Conservation (phyloP, 345 rosid genomes). For the Mangifera indica region DNA sequence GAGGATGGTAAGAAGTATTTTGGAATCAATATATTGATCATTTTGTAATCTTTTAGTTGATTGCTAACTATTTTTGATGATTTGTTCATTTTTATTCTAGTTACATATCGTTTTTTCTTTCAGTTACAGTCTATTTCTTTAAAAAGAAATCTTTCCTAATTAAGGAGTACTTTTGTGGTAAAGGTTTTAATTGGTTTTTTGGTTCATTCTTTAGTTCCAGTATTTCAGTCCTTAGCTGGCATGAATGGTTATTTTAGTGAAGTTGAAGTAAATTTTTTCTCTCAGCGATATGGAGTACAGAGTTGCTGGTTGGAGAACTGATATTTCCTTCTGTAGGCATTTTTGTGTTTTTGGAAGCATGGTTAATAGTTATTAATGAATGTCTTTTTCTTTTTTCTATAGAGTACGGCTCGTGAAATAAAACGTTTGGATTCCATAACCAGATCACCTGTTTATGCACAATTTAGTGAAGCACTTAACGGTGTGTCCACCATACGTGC, state of each 20-base stretch:
- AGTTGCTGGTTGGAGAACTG: neutral
- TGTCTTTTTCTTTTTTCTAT: conserved; percentile 22
- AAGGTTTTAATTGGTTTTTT: neutral
- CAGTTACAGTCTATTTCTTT: no score
- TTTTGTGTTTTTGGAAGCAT: neutral
- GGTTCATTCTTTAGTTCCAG: neutral
- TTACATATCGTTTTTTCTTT: no score
- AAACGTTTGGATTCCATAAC: conserved; percentile 89
- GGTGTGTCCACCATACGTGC: conserved; percentile 93
- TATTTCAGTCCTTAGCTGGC: neutral
- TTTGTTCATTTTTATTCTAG: no score
- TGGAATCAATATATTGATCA: neutral
- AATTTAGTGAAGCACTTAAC: conserved; percentile 96
- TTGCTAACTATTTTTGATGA: no score
- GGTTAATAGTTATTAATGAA: conserved; percentile 12
- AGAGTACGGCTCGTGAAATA: conserved; percentile 98
- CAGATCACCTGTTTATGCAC: conserved; percentile 99
- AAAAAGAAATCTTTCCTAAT: neutral
- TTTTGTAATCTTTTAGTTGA: no score
- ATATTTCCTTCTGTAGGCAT: neutral
- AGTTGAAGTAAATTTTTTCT: neutral
- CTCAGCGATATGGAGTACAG: neutral
- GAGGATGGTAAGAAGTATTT: neutral
- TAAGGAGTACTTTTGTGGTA: neutral
- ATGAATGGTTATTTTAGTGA: conserved; percentile 1